Evolutionary conservation across 148 eudicot genomes (phyloP).

Genomic region (Hydrangea macrophylla): DNA sequence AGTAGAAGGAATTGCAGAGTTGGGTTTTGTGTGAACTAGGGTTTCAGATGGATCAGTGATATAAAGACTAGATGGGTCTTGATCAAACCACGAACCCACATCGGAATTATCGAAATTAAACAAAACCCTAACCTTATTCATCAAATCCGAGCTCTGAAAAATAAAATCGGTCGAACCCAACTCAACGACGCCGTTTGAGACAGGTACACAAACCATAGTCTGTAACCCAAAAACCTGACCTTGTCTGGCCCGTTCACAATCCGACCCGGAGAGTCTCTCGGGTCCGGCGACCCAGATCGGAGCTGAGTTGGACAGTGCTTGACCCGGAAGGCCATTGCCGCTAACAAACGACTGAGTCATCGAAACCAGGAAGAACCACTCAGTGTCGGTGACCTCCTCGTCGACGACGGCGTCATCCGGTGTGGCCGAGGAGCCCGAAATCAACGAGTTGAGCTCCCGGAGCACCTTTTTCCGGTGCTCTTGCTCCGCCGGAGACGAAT

Average conservation of each 20-base stretch:
- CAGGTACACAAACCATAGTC: conserved; percentile 66
- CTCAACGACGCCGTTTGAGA: conserved; percentile 57
- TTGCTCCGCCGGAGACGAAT: conserved; percentile 62
- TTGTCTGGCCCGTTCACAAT: conserved; percentile 56
- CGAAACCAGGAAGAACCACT: conserved; percentile 79
- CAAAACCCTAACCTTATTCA: conserved; percentile 44
- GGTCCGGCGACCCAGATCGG: conserved; percentile 69
- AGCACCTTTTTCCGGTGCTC: conserved; percentile 68
- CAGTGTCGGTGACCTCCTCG: conserved; percentile 77
- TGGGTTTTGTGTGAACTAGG: not conserved
- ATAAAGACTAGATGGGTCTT: conserved; percentile 72
- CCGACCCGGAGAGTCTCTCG: conserved; percentile 32
- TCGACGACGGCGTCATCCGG: conserved; percentile 38
- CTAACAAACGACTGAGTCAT: conserved; percentile 64
- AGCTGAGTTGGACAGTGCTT: conserved; percentile 27
- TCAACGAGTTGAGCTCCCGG: conserved; percentile 70
- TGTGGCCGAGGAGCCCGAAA: conserved; percentile 44
- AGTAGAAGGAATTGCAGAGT: not conserved
- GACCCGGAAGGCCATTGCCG: conserved; percentile 73
- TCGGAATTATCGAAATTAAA: conserved; percentile 33
- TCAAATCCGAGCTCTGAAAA: conserved; percentile 38
- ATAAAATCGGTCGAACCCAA: conserved; percentile 62
- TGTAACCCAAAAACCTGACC: conserved; percentile 50
- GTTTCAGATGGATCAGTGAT: conserved; percentile 52
- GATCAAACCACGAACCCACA: conserved; percentile 26